A percentile compares a stretch with the other conserved stretches of the same genome.
These are phyloP conservation scores for Zymoseptoria tritici DNA, from an alignment of 2,329 filamentous ascomycete species.

Conservation along the genomic window DNA sequence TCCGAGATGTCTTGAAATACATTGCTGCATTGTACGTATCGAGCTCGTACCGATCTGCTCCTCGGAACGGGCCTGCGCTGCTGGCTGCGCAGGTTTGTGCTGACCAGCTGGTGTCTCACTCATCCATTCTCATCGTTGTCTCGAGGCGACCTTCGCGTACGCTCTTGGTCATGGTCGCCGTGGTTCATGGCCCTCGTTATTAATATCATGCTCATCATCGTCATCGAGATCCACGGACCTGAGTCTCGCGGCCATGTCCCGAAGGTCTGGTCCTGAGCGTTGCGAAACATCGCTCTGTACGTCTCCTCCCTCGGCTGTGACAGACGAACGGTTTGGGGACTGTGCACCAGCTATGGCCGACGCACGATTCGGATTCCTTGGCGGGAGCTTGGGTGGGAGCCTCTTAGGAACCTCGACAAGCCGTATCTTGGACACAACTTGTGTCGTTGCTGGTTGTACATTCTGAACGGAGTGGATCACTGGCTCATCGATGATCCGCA, in stretches of 20 bases:
- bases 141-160: background rate
- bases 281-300: background rate
- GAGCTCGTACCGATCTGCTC: no score
- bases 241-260: constrained; percentile 4
- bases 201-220: constrained; percentile 1
- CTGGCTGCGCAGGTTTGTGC: background rate
- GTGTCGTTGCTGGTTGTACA: constrained; percentile 44
- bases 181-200: constrained; percentile 12
- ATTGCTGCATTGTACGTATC: no score
- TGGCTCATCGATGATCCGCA: constrained; percentile 41
- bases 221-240: constrained; percentile 13
- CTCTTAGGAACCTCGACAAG: constrained; percentile 81
- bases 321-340: constrained; percentile 10
- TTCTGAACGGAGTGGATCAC: constrained; percentile 59
- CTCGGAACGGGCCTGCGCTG: no score
- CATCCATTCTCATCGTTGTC: background rate
- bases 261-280: background rate
- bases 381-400: constrained; percentile 67
- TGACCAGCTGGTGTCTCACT: background rate
- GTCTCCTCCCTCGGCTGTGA: background rate
- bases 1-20: no score
- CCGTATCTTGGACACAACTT: constrained; percentile 57
- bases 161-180: background rate
- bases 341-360: background rate
- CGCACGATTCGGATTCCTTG: constrained; percentile 54